Evolutionary conservation across 352 stramenopile species (phyloP).

Genomic region (Globisporangium irregulare): DNA sequence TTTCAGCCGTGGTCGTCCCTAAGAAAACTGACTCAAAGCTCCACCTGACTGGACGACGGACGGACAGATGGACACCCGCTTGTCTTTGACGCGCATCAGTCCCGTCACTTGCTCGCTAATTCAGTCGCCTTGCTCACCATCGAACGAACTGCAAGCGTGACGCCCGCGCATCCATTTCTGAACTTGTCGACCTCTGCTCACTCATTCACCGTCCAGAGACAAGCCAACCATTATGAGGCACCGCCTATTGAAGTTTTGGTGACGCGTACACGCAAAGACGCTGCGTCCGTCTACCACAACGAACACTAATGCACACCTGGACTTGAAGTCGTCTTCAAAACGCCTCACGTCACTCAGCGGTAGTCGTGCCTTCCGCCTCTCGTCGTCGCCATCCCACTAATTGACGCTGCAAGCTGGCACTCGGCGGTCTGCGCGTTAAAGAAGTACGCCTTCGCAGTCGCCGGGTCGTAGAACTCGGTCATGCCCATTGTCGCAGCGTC

Average conservation of each 20-base stretch:
- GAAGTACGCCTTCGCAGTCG: constrained; percentile 39
- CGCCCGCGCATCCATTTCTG: background rate
- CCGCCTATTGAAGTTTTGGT: background rate
- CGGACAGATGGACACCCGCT: background rate
- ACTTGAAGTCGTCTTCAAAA: background rate
- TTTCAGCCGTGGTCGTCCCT: background rate
- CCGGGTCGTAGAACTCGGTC: constrained; percentile 38
- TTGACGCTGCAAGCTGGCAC: constrained; percentile 28
- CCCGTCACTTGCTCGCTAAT: background rate
- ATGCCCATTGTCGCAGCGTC: constrained; percentile 12
- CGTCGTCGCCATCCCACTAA: background rate
- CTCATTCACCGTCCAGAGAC: background rate
- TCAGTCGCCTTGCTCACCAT: background rate
- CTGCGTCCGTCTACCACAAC: no score
- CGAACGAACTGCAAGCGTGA: constrained; percentile 1
- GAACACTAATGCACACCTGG: background rate
- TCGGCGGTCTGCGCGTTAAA: constrained; percentile 53
- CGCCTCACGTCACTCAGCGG: constrained; percentile 7
- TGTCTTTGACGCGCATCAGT: background rate
- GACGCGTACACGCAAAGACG: constrained; percentile 1
- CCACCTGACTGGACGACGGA: background rate
- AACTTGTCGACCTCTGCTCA: background rate
- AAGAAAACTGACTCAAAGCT: background rate
- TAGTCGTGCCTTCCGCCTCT: constrained; percentile 8
- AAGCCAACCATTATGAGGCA: background rate